These are phyloP conservation scores for Mycena metata DNA, from an alignment of 768 basidiomycete species.

Conservation along the genomic window DNA sequence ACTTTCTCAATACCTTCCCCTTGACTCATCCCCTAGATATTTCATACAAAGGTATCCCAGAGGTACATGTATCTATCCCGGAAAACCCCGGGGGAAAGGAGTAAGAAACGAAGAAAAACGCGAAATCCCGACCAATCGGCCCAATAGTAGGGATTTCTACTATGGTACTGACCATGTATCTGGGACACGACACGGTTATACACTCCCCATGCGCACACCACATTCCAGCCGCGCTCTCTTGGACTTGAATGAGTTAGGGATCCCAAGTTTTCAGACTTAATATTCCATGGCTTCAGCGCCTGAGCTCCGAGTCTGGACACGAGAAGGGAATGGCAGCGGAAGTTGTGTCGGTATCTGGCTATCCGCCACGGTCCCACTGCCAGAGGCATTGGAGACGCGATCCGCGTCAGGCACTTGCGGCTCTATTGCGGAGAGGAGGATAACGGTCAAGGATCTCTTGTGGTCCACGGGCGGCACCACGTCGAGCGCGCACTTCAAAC, in stretches of 20 bases:
- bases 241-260: slow-evolving; percentile 8
- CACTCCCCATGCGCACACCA: slow-evolving; percentile 2
- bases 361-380: background rate
- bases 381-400: slow-evolving; percentile 4
- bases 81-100: slow-evolving; percentile 4
- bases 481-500: slow-evolving; percentile 8
- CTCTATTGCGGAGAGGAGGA: slow-evolving; percentile 6
- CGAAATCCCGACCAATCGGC: slow-evolving; percentile 1
- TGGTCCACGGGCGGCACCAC: slow-evolving; percentile 3
- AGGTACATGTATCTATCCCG: slow-evolving; percentile 9
- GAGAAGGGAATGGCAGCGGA: slow-evolving; percentile 5
- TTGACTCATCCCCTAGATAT: slow-evolving; percentile 9
- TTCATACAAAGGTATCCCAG: slow-evolving; percentile 1
- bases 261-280: slow-evolving; percentile 9
- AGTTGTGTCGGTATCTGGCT: slow-evolving; percentile 7
- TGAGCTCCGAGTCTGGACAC: slow-evolving; percentile 6
- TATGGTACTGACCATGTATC: slow-evolving; percentile 1
- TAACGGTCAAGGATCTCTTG: slow-evolving; percentile 4
- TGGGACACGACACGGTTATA: slow-evolving; percentile 3
- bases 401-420: slow-evolving; percentile 6
- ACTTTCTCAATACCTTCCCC: too few species aligned
- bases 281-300: slow-evolving; percentile 8
- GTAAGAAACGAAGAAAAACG: background rate
- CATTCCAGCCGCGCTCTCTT: slow-evolving; percentile 5
- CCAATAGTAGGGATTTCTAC: slow-evolving; percentile 3